These are phyloP conservation scores for Trichoderma gracile DNA, from an alignment of 2,329 filamentous ascomycete species.

Conservation along the genomic window DNA sequence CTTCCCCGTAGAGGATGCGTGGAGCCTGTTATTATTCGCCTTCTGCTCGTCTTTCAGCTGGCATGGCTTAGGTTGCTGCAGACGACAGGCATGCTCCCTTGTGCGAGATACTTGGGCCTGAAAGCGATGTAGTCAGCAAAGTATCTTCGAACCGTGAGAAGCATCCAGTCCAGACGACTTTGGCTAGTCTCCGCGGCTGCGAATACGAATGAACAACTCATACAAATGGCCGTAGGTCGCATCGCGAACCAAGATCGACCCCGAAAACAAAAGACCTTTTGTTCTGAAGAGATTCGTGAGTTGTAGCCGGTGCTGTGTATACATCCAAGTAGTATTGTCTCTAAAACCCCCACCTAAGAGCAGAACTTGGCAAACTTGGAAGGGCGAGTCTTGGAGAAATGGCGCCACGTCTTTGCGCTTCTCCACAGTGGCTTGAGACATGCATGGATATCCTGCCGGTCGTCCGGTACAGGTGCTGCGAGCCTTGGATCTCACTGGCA, in stretches of 20 bases:
- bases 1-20: background rate
- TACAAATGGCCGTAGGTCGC: background rate
- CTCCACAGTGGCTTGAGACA: constrained; percentile 25
- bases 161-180: background rate
- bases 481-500: constrained; percentile 19
- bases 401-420: constrained; percentile 12
- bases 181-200: background rate
- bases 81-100: background rate
- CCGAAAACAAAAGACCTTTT: background rate
- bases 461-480: constrained; percentile 20
- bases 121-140: background rate
- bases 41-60: background rate
- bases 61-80: background rate
- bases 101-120: background rate
- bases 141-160: background rate
- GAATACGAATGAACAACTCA: no score
- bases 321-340: constrained; percentile 3
- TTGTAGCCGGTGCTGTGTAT: no score
- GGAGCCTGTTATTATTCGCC: background rate
- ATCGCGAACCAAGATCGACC: background rate
- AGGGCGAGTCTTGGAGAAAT: constrained; percentile 23
- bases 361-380: background rate
- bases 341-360: background rate
- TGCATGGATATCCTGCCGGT: constrained; percentile 15
- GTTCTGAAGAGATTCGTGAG: no score